Conservation (phyloP, 2,329 filamentous ascomycete genomes). For the Aspergillus calidoustus region DNA sequence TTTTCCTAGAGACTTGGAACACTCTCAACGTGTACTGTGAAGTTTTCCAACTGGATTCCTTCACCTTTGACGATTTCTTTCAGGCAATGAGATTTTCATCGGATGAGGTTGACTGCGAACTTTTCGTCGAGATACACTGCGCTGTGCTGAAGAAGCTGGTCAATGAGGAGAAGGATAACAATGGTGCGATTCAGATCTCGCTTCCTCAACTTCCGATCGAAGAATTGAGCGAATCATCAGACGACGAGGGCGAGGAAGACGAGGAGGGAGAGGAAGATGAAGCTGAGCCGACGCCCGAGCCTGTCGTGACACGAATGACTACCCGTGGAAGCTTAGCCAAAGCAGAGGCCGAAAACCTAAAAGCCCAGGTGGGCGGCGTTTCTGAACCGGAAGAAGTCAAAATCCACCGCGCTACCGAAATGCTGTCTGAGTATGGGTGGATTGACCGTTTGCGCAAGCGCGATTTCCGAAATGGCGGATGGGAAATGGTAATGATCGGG, state of each 20-base stretch:
- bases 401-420: conserved; percentile 67
- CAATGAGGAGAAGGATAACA: conserved; percentile 68
- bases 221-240: conserved; percentile 64
- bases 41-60: conserved; percentile 91
- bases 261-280: conserved; percentile 54
- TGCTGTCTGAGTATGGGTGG: conserved; percentile 78
- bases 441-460: conserved; percentile 80
- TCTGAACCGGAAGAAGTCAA: conserved; percentile 37
- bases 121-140: conserved; percentile 91
- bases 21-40: conserved; percentile 98
- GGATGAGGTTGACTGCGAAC: conserved; percentile 74
- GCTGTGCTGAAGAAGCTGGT: conserved; percentile 87
- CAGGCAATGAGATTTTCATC: conserved; percentile 82
- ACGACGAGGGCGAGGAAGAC: conserved; percentile 61
- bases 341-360: conserved; percentile 71
- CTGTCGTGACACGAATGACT: conserved; percentile 66
- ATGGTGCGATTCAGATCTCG: conserved; percentile 77
- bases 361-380: conserved; percentile 62
- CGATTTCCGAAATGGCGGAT: conserved; percentile 85
- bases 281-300: conserved; percentile 63
- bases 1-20: conserved; percentile 89
- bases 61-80: conserved; percentile 95
- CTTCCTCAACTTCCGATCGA: conserved; percentile 76
- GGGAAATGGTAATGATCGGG: conserved; percentile 88
- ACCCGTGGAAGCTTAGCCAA: conserved; percentile 87